Base-by-base conservation (phyloP, 495 filamentous ascomycete species). In the Penicillium angulare region DNA sequence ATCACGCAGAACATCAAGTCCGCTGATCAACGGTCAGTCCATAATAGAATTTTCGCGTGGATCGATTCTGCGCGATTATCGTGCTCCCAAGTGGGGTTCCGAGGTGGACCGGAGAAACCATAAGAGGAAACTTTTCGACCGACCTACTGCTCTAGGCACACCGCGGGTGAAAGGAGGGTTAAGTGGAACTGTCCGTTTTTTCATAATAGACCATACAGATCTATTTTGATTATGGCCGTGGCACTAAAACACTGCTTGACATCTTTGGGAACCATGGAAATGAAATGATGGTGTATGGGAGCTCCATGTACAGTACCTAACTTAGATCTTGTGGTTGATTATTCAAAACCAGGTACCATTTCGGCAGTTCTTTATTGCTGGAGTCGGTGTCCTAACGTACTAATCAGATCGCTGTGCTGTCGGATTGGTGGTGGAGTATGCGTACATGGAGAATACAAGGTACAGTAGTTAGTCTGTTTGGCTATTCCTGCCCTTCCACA, bases 21-120 rank as follows among this genome's bases (percentile, higher is more conserved):
- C 43, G 43, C 18, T 29, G 27, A 34, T 31, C 22, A 26, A 16
- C n/a, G 22, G 16, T 10, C 36, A 39, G 34, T 20, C 15, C 46
- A n/a, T 39, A 49, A n/a, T 38, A 31, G 31, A 49, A 40, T 40
- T 49, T 49, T 39, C 34, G 34, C 23, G 44, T 41, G 47, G 49
- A 50, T 32, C 47, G 38, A 26, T 6, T 43, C 40, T 44, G 49
- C 39, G 48, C 49, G 49, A 51, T 35, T 44, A 44, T 51, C 49
- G 27, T 26, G 22, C 13, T 31, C 27, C 34, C 34, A 3, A 10
- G 26, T 32, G 26, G 42, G 27, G 42, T 15, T 18, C 36, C 40
- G 47, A 41, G 35, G 48, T 27, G 40, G 38, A 15, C 31, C 44
- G 34, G 13, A 29, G 21, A 39, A 43, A 42, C 40, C 34, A 13